phyloP scores from a whole-genome alignment of 2,329 filamentous ascomycete genomes.

The Curvularia hawaiiensis region DNA sequence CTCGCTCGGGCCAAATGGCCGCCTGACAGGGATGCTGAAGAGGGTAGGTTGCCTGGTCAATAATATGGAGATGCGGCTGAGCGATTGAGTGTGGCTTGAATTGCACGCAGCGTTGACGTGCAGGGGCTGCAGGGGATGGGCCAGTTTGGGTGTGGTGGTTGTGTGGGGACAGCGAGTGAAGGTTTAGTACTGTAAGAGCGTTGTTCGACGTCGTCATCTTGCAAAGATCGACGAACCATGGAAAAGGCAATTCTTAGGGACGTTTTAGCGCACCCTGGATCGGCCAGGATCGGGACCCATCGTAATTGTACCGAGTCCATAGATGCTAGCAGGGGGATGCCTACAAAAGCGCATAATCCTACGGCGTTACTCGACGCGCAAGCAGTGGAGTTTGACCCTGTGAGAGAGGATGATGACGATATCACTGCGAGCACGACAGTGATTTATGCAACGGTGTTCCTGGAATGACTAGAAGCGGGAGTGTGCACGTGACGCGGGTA shows the following conservation, averaged over 20 bases:
- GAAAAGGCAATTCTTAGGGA: conserved; percentile 12
- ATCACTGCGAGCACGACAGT: conserved; percentile 1
- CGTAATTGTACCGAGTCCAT: conserved; percentile 9
- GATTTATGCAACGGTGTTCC: conserved; percentile 5
- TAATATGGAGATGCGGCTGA: conserved; percentile 8
- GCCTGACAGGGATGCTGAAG: conserved; percentile 18
- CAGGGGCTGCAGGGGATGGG: conserved; percentile 10
- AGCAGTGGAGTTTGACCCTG: conserved; percentile 7
- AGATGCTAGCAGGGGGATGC: conserved; percentile 11
- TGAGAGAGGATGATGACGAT: conserved; percentile 9
- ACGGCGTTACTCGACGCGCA: conserved; percentile 14
- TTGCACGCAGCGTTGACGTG: conserved; percentile 7
- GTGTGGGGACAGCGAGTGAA: not conserved
- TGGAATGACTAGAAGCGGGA: not conserved
- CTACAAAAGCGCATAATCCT: conserved; percentile 5
- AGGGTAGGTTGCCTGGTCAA: conserved; percentile 11
- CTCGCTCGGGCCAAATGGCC: conserved; percentile 25
- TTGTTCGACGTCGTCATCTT: conserved; percentile 11
- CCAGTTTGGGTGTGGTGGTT: not conserved
- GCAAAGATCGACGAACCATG: conserved; percentile 12
- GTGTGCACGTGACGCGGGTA: conserved; percentile 4
- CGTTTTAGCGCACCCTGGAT: conserved; percentile 7
- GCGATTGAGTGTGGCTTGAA: not conserved
- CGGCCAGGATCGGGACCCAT: conserved; percentile 11
- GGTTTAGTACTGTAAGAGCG: conserved; percentile 1